Evolutionary conservation across 2,329 filamentous ascomycete genomes (phyloP).

Genomic region (Pseudofabraea citricarpa): DNA sequence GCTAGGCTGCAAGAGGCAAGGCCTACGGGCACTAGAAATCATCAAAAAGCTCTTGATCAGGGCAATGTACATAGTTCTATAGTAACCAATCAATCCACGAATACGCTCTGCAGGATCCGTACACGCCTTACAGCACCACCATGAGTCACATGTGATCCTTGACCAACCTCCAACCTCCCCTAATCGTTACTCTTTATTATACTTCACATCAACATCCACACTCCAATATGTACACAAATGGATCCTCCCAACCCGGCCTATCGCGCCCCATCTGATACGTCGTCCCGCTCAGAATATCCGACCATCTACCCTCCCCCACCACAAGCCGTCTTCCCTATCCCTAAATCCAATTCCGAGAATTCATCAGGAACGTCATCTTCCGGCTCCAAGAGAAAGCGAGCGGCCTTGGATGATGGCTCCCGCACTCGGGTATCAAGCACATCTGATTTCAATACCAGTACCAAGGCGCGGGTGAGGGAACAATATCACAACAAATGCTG

Average conservation of each 20-base stretch:
- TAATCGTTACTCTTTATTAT: too few relatives aligned
- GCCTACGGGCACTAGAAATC: too few relatives aligned
- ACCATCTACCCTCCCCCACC: slow-evolving; percentile 11
- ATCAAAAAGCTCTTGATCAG: too few relatives aligned
- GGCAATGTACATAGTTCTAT: too few relatives aligned
- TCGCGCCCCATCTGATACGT: slow-evolving; percentile 12
- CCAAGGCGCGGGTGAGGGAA: slow-evolving; percentile 10
- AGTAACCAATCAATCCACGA: too few relatives aligned
- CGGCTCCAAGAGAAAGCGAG: slow-evolving; percentile 13
- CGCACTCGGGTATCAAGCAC: slow-evolving; percentile 13
- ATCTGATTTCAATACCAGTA: slow-evolving; percentile 16
- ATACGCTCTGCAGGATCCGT: too few relatives aligned
- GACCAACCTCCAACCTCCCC: too few relatives aligned
- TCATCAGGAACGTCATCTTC: slow-evolving; percentile 12
- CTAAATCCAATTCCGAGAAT: slow-evolving; percentile 9
- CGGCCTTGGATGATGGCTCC: slow-evolving; percentile 10
- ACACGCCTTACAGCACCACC: too few relatives aligned
- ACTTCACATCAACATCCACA: slow-evolving; percentile 11
- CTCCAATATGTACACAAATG: slow-evolving; percentile 13
- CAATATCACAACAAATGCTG: slow-evolving; percentile 16
- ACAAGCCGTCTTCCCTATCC: slow-evolving; percentile 9
- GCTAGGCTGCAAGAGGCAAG: too few relatives aligned
- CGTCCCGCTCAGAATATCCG: slow-evolving; percentile 9
- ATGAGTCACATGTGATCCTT: too few relatives aligned
- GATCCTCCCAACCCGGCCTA: slow-evolving; percentile 8